Evolutionary conservation across 768 basidiomycete genomes (phyloP).

Genomic region (Pulveroboletus sp.): DNA sequence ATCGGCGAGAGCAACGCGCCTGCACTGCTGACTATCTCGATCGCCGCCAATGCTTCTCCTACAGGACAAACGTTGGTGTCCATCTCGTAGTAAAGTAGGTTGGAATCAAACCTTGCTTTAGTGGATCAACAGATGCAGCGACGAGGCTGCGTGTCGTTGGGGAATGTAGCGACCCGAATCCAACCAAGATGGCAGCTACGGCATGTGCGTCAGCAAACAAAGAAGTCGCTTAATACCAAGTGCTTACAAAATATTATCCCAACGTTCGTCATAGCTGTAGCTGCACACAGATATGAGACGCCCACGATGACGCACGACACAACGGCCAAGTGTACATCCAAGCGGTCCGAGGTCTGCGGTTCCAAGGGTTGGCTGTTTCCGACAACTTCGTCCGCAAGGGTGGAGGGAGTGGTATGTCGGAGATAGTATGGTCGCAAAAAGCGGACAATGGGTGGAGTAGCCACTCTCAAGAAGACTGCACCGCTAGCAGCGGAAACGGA

Average conservation of each 20-base stretch:
- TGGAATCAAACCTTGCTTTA: conserved; percentile 23
- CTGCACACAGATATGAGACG: conserved; percentile 12
- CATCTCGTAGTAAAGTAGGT: too few relatives aligned
- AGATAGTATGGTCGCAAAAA: conserved; percentile 27
- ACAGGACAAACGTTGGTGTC: not conserved
- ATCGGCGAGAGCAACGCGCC: conserved; percentile 25
- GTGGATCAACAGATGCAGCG: conserved; percentile 26
- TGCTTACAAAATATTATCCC: conserved; percentile 16
- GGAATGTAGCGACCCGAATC: conserved; percentile 11
- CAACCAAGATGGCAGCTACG: conserved; percentile 18
- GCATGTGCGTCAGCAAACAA: not conserved
- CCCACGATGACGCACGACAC: conserved; percentile 16
- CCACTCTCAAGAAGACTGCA: conserved; percentile 16
- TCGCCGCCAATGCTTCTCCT: conserved; percentile 30
- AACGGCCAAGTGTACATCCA: conserved; percentile 30
- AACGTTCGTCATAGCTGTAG: conserved; percentile 5
- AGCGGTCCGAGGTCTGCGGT: conserved; percentile 20
- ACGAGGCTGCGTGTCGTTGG: conserved; percentile 27
- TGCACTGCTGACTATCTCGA: conserved; percentile 25
- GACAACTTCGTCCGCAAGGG: not conserved
- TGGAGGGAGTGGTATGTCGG: not conserved
- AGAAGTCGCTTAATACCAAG: not conserved
- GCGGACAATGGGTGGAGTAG: conserved; percentile 23
- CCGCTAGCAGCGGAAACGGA: conserved; percentile 14
- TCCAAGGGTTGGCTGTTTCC: not conserved